Percentiles rank a stretch among this genome's conserved stretches.
phyloP scores from a whole-genome alignment of 2,329 filamentous ascomycete genomes.

The Xylaria sp. region DNA sequence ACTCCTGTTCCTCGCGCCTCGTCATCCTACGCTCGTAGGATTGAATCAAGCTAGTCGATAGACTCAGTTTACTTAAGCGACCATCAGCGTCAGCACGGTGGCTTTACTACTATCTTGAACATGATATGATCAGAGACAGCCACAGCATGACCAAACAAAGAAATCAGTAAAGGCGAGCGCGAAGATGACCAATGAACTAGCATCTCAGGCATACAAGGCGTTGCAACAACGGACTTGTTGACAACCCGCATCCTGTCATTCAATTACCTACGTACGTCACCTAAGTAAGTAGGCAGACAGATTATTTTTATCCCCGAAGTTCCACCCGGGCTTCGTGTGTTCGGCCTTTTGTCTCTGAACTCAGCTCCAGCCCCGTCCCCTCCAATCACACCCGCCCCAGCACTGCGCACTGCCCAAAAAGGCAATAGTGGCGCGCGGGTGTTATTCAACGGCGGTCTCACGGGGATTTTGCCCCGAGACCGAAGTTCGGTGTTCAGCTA shows the following conservation, averaged over 20 bases:
- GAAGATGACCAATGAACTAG: background rate
- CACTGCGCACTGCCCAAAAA: background rate
- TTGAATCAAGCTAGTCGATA: too few species aligned
- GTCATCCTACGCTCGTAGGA: background rate
- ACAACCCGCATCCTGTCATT: background rate
- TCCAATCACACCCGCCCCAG: constrained; percentile 13
- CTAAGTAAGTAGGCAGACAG: background rate
- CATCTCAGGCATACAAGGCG: background rate
- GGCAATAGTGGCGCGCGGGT: constrained; percentile 20
- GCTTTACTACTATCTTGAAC: background rate
- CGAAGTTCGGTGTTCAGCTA: background rate
- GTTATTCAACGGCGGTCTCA: background rate
- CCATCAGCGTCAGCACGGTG: background rate
- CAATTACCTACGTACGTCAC: background rate
- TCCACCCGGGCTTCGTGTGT: constrained; percentile 1
- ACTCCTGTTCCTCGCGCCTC: background rate
- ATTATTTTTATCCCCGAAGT: constrained; percentile 14
- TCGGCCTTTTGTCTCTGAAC: background rate
- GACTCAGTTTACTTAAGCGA: background rate
- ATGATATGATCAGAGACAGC: background rate
- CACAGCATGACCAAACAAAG: background rate
- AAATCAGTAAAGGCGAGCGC: background rate
- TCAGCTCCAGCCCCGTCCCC: background rate
- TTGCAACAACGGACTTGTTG: background rate
- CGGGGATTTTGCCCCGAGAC: background rate